Evolutionary conservation across 352 stramenopile genomes (phyloP).

Genomic region (Globisporangium cederbergense): DNA sequence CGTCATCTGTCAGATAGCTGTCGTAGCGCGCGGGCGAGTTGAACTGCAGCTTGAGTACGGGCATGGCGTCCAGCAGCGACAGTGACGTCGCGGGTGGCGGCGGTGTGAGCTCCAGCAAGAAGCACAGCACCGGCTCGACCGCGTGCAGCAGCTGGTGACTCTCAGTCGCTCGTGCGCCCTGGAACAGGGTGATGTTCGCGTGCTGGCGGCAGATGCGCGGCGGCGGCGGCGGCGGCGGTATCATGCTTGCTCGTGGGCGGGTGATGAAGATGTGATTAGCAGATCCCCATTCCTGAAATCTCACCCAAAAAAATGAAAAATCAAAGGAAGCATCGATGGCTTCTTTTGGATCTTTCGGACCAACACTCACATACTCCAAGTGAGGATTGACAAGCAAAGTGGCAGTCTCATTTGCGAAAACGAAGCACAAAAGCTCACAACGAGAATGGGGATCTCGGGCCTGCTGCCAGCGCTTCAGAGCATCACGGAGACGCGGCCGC

Average conservation of each 20-base stretch:
- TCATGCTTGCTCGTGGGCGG: too few species aligned
- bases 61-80: not conserved
- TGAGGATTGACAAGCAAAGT: not conserved
- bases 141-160: not conserved
- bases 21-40: not conserved
- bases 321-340: not conserved
- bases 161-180: not conserved
- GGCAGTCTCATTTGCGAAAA: not conserved
- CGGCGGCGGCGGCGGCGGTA: too few species aligned
- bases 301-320: too few species aligned
- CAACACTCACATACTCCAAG: not conserved
- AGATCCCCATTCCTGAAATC: too few species aligned
- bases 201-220: not conserved
- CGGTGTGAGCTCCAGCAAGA: slow-evolving; percentile 1
- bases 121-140: not conserved
- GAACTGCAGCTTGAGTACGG: slow-evolving; percentile 6
- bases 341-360: not conserved
- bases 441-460: slow-evolving; percentile 53
- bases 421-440: not conserved
- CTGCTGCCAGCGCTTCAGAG: slow-evolving; percentile 72
- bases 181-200: not conserved
- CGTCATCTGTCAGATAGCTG: not conserved
- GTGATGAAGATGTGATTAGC: too few species aligned
- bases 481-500: slow-evolving; percentile 57
- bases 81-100: not conserved